Conservation (phyloP, 352 stramenopile genomes). For the Blastocystis sp. region DNA sequence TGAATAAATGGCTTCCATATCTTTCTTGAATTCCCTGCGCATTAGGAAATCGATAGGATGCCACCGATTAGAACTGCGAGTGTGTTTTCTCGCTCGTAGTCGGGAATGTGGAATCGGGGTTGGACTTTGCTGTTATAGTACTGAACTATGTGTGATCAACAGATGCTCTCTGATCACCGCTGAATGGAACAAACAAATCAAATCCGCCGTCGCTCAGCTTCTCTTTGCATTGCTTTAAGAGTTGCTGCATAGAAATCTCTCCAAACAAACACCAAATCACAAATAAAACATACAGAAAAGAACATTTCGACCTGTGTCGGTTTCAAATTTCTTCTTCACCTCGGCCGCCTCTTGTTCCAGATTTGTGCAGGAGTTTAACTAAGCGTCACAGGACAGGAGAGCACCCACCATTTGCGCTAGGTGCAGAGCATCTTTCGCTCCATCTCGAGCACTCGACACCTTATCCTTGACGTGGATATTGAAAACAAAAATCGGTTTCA, state of each 20-base stretch:
- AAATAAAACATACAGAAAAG: slow-evolving; percentile 42
- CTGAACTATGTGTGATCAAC: neutral
- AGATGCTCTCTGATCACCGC: neutral
- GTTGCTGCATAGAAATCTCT: neutral
- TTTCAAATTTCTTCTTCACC: slow-evolving; percentile 16
- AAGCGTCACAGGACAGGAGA: neutral
- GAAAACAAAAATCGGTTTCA: slow-evolving; percentile 50
- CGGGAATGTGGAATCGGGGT: neutral
- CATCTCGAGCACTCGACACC: neutral
- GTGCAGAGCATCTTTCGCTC: neutral
- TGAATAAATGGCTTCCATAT: slow-evolving; percentile 28
- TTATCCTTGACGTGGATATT: slow-evolving; percentile 45
- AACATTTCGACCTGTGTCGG: neutral
- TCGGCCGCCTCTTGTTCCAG: slow-evolving; percentile 19
- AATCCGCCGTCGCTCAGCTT: neutral
- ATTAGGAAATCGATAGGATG: neutral
- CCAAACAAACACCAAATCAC: neutral
- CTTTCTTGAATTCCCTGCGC: neutral
- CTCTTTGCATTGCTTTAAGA: neutral
- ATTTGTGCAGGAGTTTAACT: slow-evolving; percentile 20
- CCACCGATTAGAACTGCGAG: slow-evolving; percentile 17
- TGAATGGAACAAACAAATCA: slow-evolving; percentile 24
- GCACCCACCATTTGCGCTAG: neutral
- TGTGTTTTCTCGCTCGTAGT: neutral
- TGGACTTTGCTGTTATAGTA: neutral